Base-by-base conservation (phyloP, 2,329 filamentous ascomycete genomes). In the Pseudogymnoascus sp. region DNA sequence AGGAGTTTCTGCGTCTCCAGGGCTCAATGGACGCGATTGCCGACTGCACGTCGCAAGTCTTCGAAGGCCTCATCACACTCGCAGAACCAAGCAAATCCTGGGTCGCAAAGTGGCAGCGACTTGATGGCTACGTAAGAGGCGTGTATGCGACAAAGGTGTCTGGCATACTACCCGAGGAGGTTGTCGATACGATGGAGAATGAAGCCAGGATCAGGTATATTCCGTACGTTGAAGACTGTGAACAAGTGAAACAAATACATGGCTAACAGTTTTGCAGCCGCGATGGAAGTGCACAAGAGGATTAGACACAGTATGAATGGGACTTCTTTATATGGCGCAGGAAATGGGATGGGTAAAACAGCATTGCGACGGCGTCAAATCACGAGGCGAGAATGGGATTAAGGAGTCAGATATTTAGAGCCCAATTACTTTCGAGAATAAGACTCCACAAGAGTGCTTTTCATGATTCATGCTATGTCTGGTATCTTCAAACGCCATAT, bases 61-160 rank as follows among this genome's bases (percentile, higher is more conserved):
- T 95, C 74, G 95, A 99, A 76, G 95, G 95, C 59, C 78, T 97
- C 67, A 91, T 97, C 74, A 86, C 90, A 42, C 82, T 97, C 38
- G 86, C 88, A 59, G 88, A 97, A 74, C 93, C 93, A n/a, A 78
- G 79, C 47, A 84, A 82, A 69, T 96, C 90, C 72, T 99, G 95
- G 95, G 91, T 97, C 59, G 93, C 93, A n/a, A 90, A 91, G 74
- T 97, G 93, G 89, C 92, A 97, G 81, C 85, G 95, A 7, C 78
- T 99, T 65, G 91, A 97, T 74, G 86, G 85, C 63, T 97, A 96
- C 75, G 88, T 95, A 61, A 84, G 86, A 14, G 95, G 95, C 62
- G 87, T 96, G 64, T 99, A 99, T 78, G 95, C 95, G 16, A 90
- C 92, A 63, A 97, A 97, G 79, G 95, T 99, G 24, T 91, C 89